phyloP scores from a whole-genome alignment of 257 asterid genomes.

The Solanum etuberosum region DNA sequence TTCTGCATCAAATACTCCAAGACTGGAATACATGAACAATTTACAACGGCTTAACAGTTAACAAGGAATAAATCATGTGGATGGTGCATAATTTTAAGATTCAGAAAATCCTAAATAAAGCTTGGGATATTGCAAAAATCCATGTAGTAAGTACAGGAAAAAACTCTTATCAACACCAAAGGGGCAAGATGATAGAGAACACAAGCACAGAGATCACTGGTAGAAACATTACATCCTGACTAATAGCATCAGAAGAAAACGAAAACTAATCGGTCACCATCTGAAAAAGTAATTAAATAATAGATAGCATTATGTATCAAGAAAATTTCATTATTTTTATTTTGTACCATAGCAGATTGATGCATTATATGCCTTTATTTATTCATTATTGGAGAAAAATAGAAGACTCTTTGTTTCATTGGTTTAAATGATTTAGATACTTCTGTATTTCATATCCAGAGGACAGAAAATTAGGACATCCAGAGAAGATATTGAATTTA shows the following conservation, averaged over 20 bases:
- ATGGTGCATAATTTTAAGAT: neutral
- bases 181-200: neutral
- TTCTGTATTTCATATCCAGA: neutral
- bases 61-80: neutral
- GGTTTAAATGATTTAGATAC: neutral
- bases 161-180: neutral
- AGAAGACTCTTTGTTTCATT: neutral
- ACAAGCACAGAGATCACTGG: neutral
- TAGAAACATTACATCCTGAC: neutral
- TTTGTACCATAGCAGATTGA: neutral
- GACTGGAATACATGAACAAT: neutral
- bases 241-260: neutral
- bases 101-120: neutral
- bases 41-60: neutral
- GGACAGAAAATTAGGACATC: neutral
- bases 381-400: neutral
- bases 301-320: neutral
- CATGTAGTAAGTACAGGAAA: neutral
- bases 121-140: neutral
- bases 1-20: neutral
- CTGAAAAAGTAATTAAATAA: neutral
- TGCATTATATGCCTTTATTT: neutral
- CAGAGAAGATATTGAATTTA: slow-evolving; percentile 1
- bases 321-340: neutral
- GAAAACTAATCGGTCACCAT: neutral